Percentiles rank a stretch among this genome's conserved stretches.
Evolutionary conservation across 2,329 filamentous ascomycete species (phyloP).

Genomic region (Epichloe sylvatica): DNA sequence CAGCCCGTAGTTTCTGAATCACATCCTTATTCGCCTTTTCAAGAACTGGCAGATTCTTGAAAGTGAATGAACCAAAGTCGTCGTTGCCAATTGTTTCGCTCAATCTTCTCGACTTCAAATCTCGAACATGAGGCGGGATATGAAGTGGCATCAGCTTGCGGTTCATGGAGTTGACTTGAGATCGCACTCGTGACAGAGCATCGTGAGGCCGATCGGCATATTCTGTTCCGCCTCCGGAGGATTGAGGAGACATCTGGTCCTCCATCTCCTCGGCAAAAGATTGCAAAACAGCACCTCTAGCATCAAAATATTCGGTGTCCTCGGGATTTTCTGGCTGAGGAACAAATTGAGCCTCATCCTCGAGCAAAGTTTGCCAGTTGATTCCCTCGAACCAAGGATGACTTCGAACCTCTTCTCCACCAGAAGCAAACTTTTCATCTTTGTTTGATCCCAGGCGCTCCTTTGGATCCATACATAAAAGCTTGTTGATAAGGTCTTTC

Average conservation of each 20-base stretch:
- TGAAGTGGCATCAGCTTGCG: constrained; percentile 88
- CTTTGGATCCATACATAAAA: constrained; percentile 73
- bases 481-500: constrained; percentile 84
- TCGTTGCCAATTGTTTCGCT: constrained; percentile 82
- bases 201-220: constrained; percentile 87
- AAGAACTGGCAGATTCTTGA: constrained; percentile 91
- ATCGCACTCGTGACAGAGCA: constrained; percentile 76
- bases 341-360: constrained; percentile 92
- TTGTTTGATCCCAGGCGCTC: constrained; percentile 75
- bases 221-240: constrained; percentile 53
- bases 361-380: constrained; percentile 81
- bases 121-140: constrained; percentile 90
- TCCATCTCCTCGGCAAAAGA: constrained; percentile 91
- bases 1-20: constrained; percentile 86
- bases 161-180: constrained; percentile 75
- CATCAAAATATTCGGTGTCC: constrained; percentile 95
- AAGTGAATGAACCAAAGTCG: constrained; percentile 92
- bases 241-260: constrained; percentile 67
- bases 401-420: constrained; percentile 78
- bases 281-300: constrained; percentile 79
- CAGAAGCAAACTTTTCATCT: constrained; percentile 67
- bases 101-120: constrained; percentile 71
- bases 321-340: constrained; percentile 86
- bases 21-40: constrained; percentile 99
- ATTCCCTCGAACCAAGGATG: constrained; percentile 81